Conservation (phyloP, 495 filamentous ascomycete genomes). For the Extremus antarcticus region DNA sequence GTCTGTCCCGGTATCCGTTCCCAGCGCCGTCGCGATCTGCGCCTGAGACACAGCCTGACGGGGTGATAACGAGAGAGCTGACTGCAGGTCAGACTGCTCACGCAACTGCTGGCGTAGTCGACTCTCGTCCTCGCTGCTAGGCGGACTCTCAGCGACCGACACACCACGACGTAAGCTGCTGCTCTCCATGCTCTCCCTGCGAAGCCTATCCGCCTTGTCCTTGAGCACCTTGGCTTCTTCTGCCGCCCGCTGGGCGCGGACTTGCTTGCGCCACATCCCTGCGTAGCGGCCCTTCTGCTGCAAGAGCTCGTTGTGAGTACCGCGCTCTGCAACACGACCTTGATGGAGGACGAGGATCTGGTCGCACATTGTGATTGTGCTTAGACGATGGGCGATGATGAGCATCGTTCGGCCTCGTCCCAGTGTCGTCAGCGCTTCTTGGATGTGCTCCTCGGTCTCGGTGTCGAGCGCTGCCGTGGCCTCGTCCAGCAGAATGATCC, state of each 20-base stretch:
- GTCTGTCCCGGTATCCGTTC: constrained; percentile 5
- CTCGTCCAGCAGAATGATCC: constrained; percentile 92
- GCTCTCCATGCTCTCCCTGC: constrained; percentile 30
- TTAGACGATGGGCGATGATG: constrained; percentile 78
- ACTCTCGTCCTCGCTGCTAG: constrained; percentile 28
- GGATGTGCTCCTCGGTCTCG: constrained; percentile 93
- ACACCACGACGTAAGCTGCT: background rate
- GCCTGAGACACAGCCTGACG: constrained; percentile 1
- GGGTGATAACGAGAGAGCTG: constrained; percentile 4
- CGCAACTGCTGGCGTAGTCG: background rate
- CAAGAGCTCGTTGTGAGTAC: constrained; percentile 78
- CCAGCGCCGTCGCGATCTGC: constrained; percentile 2
- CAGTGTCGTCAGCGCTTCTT: constrained; percentile 69
- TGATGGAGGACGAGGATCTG: constrained; percentile 88
- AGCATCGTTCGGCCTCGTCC: constrained; percentile 76
- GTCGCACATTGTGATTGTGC: constrained; percentile 87
- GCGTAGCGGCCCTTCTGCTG: constrained; percentile 68
- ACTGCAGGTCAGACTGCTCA: background rate
- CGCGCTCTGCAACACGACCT: constrained; percentile 71
- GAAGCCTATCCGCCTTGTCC: constrained; percentile 46
- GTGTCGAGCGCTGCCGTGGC: constrained; percentile 92
- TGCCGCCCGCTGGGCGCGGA: constrained; percentile 72
- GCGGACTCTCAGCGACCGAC: constrained; percentile 16
- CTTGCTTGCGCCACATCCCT: constrained; percentile 94
- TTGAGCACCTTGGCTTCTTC: constrained; percentile 52